Base-by-base conservation (phyloP, 768 basidiomycete genomes). In the Hygrophoropsis aurantiaca region DNA sequence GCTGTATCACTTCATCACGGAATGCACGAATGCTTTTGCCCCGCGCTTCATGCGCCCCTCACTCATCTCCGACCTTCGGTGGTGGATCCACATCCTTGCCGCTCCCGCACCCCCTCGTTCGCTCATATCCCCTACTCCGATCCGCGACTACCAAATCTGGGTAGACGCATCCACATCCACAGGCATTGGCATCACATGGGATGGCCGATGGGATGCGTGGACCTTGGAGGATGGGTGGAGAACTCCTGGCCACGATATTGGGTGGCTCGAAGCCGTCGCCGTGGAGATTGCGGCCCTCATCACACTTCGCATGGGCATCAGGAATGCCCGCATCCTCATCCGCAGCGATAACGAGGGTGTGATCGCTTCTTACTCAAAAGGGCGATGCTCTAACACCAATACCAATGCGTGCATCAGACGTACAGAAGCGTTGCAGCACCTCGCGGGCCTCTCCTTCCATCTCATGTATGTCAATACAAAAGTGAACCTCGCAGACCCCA, bases 91-190 rank as follows among this genome's bases (percentile, higher is more conserved):
- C 0, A 24, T 13, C 46, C 52, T 69, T 0, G 19, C 33, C 0
- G 11, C 24, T 13, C 39, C 57, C 0, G 13, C 3, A 2, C n/a
- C 34, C 2, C 37, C 20, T 19, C 53, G 66, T 3, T 46, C 50
- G 0, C 56, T 68, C 11, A 13, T 11, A 3, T 46, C 51, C 4
- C 30, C 25, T 20, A 32, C 25, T 1, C 46, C 49, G 1, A 15
- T 51, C 0, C 24, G 15, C 1, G 57, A 62, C 35, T 35, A 58
- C 1, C 45, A 45, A 1, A 40, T 73, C 8, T 72, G 37, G 33
- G 68, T 70, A 3, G 72, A 73, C 44, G 69, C 70, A 0, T 72
- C 68, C 1, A 74, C 70, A 0, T 57, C 52, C 0, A 73, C 65
- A 65, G 74, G 74, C 9, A 65, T 76, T 25, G 72, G 74, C 1